Conservation (phyloP, 169 alveolate species). For the Theileria sp. region DNA sequence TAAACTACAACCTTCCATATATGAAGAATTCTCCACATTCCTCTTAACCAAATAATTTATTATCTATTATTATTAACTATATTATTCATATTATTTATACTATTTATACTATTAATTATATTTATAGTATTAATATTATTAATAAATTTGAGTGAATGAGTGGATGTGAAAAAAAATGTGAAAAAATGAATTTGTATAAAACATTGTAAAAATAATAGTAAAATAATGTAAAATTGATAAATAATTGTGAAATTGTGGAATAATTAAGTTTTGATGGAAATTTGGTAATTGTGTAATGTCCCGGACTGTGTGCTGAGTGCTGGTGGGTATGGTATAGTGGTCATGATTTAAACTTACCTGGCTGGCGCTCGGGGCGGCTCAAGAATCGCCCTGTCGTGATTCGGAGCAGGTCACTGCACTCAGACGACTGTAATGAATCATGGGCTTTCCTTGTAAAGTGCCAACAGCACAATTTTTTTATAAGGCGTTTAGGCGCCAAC, state of each 20-base stretch:
- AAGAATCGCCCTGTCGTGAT: slow-evolving; percentile 93
- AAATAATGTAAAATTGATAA: neutral
- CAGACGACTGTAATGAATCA: slow-evolving; percentile 94
- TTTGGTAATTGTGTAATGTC: neutral
- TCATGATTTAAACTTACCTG: slow-evolving; percentile 87
- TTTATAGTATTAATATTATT: no score
- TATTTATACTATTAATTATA: no score
- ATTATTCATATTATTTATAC: neutral
- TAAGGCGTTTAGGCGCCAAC: slow-evolving; percentile 83
- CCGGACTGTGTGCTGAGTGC: neutral
- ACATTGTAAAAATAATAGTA: neutral
- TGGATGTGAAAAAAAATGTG: neutral
- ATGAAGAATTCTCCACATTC: slow-evolving; percentile 93
- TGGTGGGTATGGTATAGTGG: slow-evolving; percentile 9
- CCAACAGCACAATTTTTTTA: slow-evolving; percentile 93
- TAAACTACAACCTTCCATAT: slow-evolving; percentile 85
- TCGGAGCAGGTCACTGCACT: slow-evolving; percentile 96
- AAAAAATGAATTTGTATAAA: no score
- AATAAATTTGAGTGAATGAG: no score
- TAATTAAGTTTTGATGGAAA: neutral
- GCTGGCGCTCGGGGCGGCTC: slow-evolving; percentile 98
- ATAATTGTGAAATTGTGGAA: neutral
- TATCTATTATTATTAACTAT: neutral
- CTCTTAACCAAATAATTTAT: slow-evolving; percentile 71
- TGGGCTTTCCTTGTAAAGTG: slow-evolving; percentile 89